Evolutionary conservation across 2,329 filamentous ascomycete species (phyloP).

Genomic region (Ophiocordyceps camponoti-leonardi): DNA sequence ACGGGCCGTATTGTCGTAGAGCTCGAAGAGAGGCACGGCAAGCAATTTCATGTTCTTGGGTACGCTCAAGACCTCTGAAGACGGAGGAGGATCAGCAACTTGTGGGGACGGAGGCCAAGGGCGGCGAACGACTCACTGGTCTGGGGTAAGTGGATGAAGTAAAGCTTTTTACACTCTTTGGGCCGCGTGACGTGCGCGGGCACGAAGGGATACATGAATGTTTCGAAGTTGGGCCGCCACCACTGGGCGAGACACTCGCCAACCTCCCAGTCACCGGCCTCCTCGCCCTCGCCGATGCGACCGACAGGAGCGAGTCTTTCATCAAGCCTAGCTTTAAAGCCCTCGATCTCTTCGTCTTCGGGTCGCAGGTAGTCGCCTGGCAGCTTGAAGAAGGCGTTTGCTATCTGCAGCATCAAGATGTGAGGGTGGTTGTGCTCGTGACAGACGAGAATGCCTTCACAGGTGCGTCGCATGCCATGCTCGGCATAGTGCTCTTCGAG

Average conservation of each 20-base stretch:
- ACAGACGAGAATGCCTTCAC: conserved; percentile 92
- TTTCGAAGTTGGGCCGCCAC: conserved; percentile 99
- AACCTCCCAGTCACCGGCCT: conserved; percentile 77
- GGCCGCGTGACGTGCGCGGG: conserved; percentile 89
- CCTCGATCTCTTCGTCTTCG: conserved; percentile 78
- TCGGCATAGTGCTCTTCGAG: conserved; percentile 88
- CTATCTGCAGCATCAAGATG: conserved; percentile 97
- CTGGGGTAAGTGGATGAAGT: conserved; percentile 86
- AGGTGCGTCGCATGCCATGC: conserved; percentile 93
- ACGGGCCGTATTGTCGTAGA: conserved; percentile 90
- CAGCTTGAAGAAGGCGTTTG: conserved; percentile 98
- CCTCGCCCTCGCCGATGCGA: conserved; percentile 68
- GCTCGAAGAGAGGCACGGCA: conserved; percentile 88
- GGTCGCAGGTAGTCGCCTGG: conserved; percentile 87
- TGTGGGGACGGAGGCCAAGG: background rate
- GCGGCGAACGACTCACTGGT: conserved; percentile 46
- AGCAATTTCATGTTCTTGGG: conserved; percentile 99
- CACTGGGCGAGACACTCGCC: conserved; percentile 92
- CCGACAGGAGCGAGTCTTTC: conserved; percentile 89
- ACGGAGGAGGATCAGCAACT: conserved; percentile 1
- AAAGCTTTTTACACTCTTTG: conserved; percentile 98
- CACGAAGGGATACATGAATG: conserved; percentile 98
- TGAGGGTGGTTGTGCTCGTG: conserved; percentile 99
- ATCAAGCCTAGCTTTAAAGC: conserved; percentile 88
- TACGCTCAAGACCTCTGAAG: conserved; percentile 74